Evolutionary conservation across 2,329 filamentous ascomycete genomes (phyloP), one percentile per base, ranked within the genome.

Genomic region (Sporothrix dimorphospora): DNA sequence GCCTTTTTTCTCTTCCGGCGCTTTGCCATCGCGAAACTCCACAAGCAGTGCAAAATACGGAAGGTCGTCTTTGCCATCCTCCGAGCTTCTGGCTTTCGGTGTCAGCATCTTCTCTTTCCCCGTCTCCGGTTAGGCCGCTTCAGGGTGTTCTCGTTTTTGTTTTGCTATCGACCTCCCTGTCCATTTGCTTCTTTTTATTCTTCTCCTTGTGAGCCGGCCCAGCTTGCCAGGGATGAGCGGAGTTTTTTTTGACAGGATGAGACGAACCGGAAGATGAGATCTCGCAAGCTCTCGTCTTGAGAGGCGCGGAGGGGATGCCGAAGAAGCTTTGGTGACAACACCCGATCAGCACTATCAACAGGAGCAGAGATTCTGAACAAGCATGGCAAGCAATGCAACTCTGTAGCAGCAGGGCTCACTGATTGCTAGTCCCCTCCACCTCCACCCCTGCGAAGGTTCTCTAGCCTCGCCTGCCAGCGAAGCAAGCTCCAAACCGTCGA

Each of bases 381-480:
- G 57, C 57, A 42, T 59, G n/a, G 8, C n/a, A 42, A 27, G 12
- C 30, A 19, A 45, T 63, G 59, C 59, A 27, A 63, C 38, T 63
- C 38, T 27, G 59, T 45, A 14, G 11, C 30, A 59, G 14, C 53
- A 34, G 14, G 12, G 30, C n/a, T 27, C 19, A 12, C 21, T 67
- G 27, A 8, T 19, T 42, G 30, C 3, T 34, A 6, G 30, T 6
- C 30, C 30, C 30, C 6, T 34, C 30, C 6, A n/a, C 21, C 24
- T 49, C 42, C 40, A 66, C 42, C 42, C 42, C 63, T 65, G 59
- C 47, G n/a, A 66, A 40, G 59, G 11, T 21, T 42, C 53, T 47
- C 45, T 69, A 72, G 63, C 55, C 53, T 72, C 63, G 12, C 55
- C 61, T 67, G 70, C 70, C 70, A 72, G 42, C 70, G 40, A 66